These are phyloP conservation scores for Byssochlamys sp. DNA, from an alignment of 2,329 filamentous ascomycete species.

Conservation along the genomic window DNA sequence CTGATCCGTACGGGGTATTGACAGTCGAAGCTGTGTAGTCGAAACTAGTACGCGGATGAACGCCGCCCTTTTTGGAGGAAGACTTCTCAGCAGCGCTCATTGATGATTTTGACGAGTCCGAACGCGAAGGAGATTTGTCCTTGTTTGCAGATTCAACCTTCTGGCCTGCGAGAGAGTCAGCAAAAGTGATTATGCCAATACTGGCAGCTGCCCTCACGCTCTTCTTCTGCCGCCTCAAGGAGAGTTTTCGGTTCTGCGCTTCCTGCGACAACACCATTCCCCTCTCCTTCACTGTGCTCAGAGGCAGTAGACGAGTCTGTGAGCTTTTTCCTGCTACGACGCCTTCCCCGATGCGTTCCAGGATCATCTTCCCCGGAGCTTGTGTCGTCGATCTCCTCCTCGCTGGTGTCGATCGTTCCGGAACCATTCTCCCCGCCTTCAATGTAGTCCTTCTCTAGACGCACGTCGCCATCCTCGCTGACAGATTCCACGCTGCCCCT, in stretches of 20 bases:
- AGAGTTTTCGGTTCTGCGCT: conserved; percentile 48
- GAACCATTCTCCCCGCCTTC: conserved; percentile 51
- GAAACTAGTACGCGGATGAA: conserved; percentile 78
- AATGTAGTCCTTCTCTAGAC: conserved; percentile 61
- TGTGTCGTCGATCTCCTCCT: conserved; percentile 44
- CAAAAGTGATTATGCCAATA: neutral
- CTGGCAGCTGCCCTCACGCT: conserved; percentile 49
- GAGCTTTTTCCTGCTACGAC: conserved; percentile 19
- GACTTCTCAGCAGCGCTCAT: conserved; percentile 43
- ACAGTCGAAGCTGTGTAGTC: conserved; percentile 55
- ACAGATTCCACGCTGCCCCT: conserved; percentile 29
- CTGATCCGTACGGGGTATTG: conserved; percentile 62
- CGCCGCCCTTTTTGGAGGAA: conserved; percentile 40
- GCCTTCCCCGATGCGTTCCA: conserved; percentile 29
- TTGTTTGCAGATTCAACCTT: conserved; percentile 48
- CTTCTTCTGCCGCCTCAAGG: conserved; percentile 66
- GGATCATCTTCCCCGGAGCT: conserved; percentile 59
- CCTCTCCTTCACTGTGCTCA: conserved; percentile 29
- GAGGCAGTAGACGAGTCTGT: conserved; percentile 17
- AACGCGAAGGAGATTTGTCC: conserved; percentile 58
- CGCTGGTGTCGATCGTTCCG: conserved; percentile 56
- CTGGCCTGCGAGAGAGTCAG: conserved; percentile 33
- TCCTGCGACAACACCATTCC: conserved; percentile 24
- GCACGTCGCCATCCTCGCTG: conserved; percentile 42
- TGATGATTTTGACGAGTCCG: conserved; percentile 53